Evolutionary conservation across 169 alveolate species (phyloP), one percentile per base, ranked within the genome.

Genomic region (Cryptosporidium sp.): DNA sequence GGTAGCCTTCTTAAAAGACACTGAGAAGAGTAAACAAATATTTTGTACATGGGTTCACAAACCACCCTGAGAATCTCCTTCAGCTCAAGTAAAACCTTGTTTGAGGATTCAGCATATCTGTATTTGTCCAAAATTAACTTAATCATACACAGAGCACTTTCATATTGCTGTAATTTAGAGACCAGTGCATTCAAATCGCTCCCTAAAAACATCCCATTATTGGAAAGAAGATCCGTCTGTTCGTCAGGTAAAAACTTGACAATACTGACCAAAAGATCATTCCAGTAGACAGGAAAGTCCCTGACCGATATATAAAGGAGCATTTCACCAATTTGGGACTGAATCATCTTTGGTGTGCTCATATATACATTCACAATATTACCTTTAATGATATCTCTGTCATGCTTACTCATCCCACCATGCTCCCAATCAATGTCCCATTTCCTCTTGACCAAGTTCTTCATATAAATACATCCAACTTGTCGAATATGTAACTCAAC

Each of bases 341-440:
- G 89, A 62, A 80, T 65, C 3, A 80, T 80, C 29, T 35, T 50
- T 12, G 89, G 89, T 14, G 89, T 31, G 21, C 41, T 45, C 69
- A 80, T 80, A 39, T 80, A 80, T 5, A 80, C 23, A 21, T 80
- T 61, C 39, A 80, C 75, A 80, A 80, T 80, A 45, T 80, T 80
- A 7, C 51, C 51, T 39, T 80, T 80, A 29, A 80, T 80, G 12
- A 80, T 21, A 29, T 80, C 75, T 29, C 89, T 80, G 31, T 80
- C 75, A 21, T 39, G 45, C 31, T 62, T 39, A 41, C n/a, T 80
- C 62, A 80, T 43, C 12, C 89, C 89, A 26, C 89, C 89, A 41
- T 80, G 75, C 23, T 62, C 75, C 73, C 89, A 80, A 23, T 80
- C 89, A 31, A 80, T 23, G 62, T 80, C 89, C 89, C 89, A 80